phyloP scores from a whole-genome alignment of 768 basidiomycete species.

The Lactarius vividus region DNA sequence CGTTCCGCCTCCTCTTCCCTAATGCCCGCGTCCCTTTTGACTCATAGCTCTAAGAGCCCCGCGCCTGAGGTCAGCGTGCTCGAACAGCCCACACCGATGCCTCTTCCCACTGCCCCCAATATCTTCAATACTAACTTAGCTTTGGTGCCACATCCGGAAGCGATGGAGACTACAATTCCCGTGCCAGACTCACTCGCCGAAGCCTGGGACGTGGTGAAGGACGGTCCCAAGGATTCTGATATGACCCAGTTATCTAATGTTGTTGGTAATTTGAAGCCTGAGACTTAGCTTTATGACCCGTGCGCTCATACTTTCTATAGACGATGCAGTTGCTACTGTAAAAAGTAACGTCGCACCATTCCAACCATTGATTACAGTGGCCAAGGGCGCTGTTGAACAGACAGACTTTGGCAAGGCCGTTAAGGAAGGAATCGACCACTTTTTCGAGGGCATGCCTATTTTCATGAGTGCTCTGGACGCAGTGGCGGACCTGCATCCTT shows the following conservation, averaged over 20 bases:
- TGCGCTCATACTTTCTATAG: neutral
- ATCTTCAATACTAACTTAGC: neutral
- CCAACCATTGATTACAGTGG: constrained; percentile 3
- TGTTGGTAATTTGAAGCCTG: neutral
- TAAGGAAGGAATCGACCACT: constrained; percentile 28
- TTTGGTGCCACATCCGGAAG: neutral
- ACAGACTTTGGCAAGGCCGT: constrained; percentile 13
- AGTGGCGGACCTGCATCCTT: constrained; percentile 32
- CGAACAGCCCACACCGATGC: neutral
- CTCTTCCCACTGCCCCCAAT: neutral
- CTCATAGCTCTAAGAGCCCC: neutral
- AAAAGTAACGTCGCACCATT: neutral
- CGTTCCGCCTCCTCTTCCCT: no score
- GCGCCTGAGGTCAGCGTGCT: neutral
- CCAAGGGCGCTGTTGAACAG: neutral
- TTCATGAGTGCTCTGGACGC: constrained; percentile 34
- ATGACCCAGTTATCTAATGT: neutral
- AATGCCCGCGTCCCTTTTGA: neutral
- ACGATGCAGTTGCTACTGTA: neutral
- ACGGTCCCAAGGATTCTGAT: neutral
- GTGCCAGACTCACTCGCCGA: constrained; percentile 5
- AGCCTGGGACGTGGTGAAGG: constrained; percentile 8
- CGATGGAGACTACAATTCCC: neutral
- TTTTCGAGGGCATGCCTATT: constrained; percentile 32
- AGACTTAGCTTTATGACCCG: no score